phyloP scores from a whole-genome alignment of 306 rosid species.

The Chamaecrista fasciculata region DNA sequence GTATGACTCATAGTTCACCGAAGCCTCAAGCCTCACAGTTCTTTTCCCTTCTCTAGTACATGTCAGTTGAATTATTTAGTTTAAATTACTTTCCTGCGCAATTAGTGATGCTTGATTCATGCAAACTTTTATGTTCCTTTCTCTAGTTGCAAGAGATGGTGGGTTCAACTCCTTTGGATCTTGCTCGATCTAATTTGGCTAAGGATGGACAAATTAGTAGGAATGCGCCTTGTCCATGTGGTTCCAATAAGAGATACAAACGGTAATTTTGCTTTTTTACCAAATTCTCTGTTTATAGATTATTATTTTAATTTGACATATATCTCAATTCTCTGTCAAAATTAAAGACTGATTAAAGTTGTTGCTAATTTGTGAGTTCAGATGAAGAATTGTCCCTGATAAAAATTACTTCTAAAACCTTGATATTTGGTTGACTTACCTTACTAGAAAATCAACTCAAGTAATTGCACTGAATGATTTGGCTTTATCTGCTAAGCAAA shows the following conservation, averaged over 20 bases:
- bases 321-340: background rate
- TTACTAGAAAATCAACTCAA: background rate
- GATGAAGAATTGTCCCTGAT: background rate
- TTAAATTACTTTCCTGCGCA: conserved; percentile 4
- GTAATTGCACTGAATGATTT: conserved; percentile 10
- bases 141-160: conserved; percentile 77
- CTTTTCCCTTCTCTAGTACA: too few species aligned
- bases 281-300: background rate
- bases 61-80: conserved; percentile 4
- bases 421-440: background rate
- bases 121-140: conserved; percentile 19
- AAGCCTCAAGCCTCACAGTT: background rate
- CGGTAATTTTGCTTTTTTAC: conserved; percentile 42
- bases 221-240: conserved; percentile 90
- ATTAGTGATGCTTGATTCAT: conserved; percentile 19
- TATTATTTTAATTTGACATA: background rate
- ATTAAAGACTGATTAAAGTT: background rate
- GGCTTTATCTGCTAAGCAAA: background rate
- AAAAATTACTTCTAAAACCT: background rate
- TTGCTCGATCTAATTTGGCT: conserved; percentile 85
- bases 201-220: conserved; percentile 82
- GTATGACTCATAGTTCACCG: conserved; percentile 7
- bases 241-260: conserved; percentile 92
- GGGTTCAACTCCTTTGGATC: conserved; percentile 73
- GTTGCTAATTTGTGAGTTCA: background rate